Base-by-base conservation (phyloP, 352 stramenopile species). In the Phytophthora constricta region DNA sequence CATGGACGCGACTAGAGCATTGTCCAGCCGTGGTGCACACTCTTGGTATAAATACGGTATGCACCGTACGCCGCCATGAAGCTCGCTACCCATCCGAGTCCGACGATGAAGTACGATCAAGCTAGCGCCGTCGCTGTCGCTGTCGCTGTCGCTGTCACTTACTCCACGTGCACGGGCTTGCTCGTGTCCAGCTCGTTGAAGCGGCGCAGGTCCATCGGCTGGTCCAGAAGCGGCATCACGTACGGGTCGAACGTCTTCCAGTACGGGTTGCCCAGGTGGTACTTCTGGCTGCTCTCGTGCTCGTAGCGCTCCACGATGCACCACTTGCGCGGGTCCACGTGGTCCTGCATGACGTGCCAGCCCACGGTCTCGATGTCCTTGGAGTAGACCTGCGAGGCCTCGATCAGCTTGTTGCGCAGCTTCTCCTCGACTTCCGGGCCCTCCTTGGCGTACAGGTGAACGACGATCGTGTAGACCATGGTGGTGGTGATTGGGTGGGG, bases 371-470 rank as follows among this genome's bases (percentile, higher is more conserved):
- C 70, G 17, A 55, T 61, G 42, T 77, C 70, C 59, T 77, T 77
- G 27, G 57, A 62, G 60, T 77, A 77, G 54, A 68, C 56, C 41
- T 77, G 70, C 45, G 70, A 77, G 26, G 70, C 70, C 37, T 77
- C 70, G 49, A 70, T 77, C 13, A 77, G 56, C 46, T 77, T 77
- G 70, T 67, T 74, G 59, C 65, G 65, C 28, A 77, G 20, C 56
- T 77, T 74, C 47, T 77, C 70, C 62, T 77, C 70, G 46, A 74
- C 70, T 22, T 77, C 69, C 55, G 73, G 73, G 59, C 70, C 70
- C 25, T 77, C 70, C 70, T 77, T 77, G 51, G 70, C 65, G 46
- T 74, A 65, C 20, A 77, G 34, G 47, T 77, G 58, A n/a, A 74
- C 70, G 31, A 74, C 70, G 43, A 77, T 58, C 23, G 70, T 77